Evolutionary conservation across 2,329 filamentous ascomycete genomes (phyloP), one percentile per base, ranked within the genome.

Genomic region (Pseudopyricularia cyperi): DNA sequence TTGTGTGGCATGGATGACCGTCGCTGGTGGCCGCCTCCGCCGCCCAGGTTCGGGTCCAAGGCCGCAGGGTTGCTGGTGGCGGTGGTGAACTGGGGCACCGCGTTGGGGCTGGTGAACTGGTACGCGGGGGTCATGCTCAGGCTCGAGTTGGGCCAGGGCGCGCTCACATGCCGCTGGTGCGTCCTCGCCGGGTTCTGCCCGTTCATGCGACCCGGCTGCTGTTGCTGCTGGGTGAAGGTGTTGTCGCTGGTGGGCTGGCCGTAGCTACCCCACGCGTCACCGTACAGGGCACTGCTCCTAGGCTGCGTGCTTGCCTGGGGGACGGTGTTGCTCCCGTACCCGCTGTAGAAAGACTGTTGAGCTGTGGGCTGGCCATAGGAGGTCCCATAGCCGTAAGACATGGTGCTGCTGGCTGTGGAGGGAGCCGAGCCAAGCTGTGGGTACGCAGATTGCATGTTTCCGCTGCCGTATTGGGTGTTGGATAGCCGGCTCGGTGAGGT

Each of bases 1-100:
- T 48, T 48, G 47, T 48, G 47, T 12, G 47, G 47, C 17, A 48
- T 32, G 28, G 47, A 48, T 9, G 47, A 48, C 7, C 47, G 47
- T 24, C 47, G 30, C 32, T 48, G 47, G 12, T 48, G 47, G 33
- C 15, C 15, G 33, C 33, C 33, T 32, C 8, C 9, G 9, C 9
- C 47, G 32, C 32, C 17, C 3, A 48, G 47, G 17, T 19, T 34
- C n/a, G 47, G 47, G 12, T 48, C 47, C 32, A 48, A 19, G 8
- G 47, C 17, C 28, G 47, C 17, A n/a, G n/a, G n/a, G n/a, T n/a
- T n/a, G n/a, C n/a, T 19, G 37, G 17, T 42, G 17, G 22, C 32
- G 2, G 47, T 24, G 3, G 47, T 14, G 32, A 48, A 48, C 47
- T 48, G 47, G 5, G 47, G 47, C 30, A 48, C 33, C 11, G 32